Evolutionary conservation across 352 stramenopile genomes (phyloP), one percentile per base, ranked within the genome.

Genomic region (Globisporangium splendens): DNA sequence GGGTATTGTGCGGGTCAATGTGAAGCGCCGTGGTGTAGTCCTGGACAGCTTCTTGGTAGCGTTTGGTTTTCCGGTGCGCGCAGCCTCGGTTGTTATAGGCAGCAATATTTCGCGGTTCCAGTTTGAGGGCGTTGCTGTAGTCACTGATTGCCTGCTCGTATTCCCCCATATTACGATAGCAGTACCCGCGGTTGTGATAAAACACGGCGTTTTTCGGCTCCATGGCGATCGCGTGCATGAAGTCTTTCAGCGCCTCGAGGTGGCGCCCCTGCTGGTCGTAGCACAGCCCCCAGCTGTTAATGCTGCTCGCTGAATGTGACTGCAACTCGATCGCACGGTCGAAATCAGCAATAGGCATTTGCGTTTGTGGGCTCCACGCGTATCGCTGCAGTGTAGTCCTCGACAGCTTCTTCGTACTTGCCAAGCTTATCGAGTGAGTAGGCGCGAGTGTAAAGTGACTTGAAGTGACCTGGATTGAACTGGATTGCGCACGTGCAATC

Each of bases 1-100:
- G 85, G 22, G 83, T 89, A 60, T 89, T 94, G 48, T 51, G 62
- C n/a, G 82, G 80, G 44, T 95, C 83, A 43, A 93, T 76, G 33
- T 66, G 44, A 1, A 96, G 63, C 46, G 83, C 83, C 18, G 65
- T 83, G 10, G 70, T 77, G 66, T 96, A 96, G 68, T 96, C 87
- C 4, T 66, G 63, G 35, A 93, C 73, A 11, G 86, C 86, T 50
- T 80, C 68, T 18, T 87, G 69, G 42, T 84, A 96, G 11, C 70
- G 69, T 38, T 71, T 70, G 42, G 83, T 59, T 65, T 96, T 96
- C 28, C 86, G 83, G 20, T 81, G 71, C n/a, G 83, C 78, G 58
- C 93, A 96, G 6, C 84, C 88, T 54, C 86, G 76, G 61, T 96
- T 95, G 61, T 90, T 92, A 65, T 91, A 93, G 11, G 83, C 85